Conservation (phyloP, 2,329 filamentous ascomycete genomes). For the Lecanicillium sp. region DNA sequence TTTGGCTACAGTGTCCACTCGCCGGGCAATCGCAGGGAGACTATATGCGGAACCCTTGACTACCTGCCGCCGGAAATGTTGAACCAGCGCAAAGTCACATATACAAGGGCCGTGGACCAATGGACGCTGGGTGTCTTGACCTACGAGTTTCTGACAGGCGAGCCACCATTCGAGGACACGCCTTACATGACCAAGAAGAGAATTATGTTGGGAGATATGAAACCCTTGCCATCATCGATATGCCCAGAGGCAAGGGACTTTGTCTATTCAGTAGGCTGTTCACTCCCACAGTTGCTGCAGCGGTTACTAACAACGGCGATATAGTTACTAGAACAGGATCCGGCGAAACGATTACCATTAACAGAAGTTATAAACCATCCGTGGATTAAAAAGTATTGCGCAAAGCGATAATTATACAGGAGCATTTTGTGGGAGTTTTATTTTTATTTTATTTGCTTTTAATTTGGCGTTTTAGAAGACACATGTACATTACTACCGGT, state of each 20-base stretch:
- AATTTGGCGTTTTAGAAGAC: background rate
- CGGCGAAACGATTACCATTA: slow-evolving; percentile 17
- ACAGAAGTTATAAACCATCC: slow-evolving; percentile 18
- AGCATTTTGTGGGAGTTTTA: background rate
- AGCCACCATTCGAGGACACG: slow-evolving; percentile 22
- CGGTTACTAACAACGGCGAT: background rate
- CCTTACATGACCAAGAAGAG: slow-evolving; percentile 17
- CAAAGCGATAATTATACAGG: background rate
- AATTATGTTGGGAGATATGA: slow-evolving; percentile 20
- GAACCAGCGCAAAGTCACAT: slow-evolving; percentile 6
- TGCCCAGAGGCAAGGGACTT: slow-evolving; percentile 18
- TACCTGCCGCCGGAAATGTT: slow-evolving; percentile 26
- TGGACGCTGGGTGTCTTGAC: slow-evolving; percentile 22
- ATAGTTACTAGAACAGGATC: slow-evolving; percentile 19
- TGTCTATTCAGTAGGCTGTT: slow-evolving; percentile 15
- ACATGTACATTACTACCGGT: background rate
- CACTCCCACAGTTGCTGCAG: background rate
- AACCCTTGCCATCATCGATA: slow-evolving; percentile 17
- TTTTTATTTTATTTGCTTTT: background rate
- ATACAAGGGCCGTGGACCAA: slow-evolving; percentile 18
- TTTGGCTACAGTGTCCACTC: slow-evolving; percentile 26
- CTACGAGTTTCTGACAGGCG: slow-evolving; percentile 22
- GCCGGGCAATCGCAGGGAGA: slow-evolving; percentile 19
- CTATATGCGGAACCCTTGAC: slow-evolving; percentile 24
- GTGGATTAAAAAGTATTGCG: slow-evolving; percentile 20